Base-by-base conservation (phyloP, 2,329 filamentous ascomycete genomes). In the Lecanicillium sp. region DNA sequence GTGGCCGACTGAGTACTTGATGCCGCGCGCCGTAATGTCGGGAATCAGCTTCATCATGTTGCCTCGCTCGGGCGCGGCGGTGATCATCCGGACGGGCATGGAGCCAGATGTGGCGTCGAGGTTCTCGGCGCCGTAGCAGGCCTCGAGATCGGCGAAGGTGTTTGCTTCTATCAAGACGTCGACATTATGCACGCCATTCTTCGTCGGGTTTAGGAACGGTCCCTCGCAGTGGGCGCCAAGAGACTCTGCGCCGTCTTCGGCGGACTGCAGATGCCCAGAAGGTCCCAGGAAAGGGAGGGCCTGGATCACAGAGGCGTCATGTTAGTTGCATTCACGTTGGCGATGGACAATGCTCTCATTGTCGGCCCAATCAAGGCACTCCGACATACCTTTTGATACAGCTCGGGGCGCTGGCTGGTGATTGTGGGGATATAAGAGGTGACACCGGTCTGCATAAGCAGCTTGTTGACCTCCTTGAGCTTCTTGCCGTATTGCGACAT, bases 181-280 rank as follows among this genome's bases (percentile, higher is more conserved):
- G 14, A 72, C 65, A 53, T 84, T 85, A 67, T 95, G 89, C 28
- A 94, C 82, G 36, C 89, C 89, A 53, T 94, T 94, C 57, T 90
- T 90, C 33, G 77, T 76, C 0, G 83, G 80, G 51, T 69, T 85
- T 40, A 95, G 70, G 62, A 95, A 95, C 0, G 89, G 89, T 0
- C 89, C 89, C 68, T 95, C 89, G 55, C 85, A 84, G 54, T 95
- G 89, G 3, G 88, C 88, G 20, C 89, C 89, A 12, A 95, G 74
- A 1, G 85, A 92, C 62, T 95, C 88, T 34, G 86, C 80, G 33
- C 89, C 89, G 45, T 85, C 75, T 29, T 68, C 59, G 25, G 85
- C 65, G 37, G 71, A 58, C 45, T 84, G 75, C 12, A 58, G 51
- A 42, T 59, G 55, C 13, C 80, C 81, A 1, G 82, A 85, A 1